Evolutionary conservation across 768 basidiomycete species (phyloP).

Genomic region (Boletellus emodensis): DNA sequence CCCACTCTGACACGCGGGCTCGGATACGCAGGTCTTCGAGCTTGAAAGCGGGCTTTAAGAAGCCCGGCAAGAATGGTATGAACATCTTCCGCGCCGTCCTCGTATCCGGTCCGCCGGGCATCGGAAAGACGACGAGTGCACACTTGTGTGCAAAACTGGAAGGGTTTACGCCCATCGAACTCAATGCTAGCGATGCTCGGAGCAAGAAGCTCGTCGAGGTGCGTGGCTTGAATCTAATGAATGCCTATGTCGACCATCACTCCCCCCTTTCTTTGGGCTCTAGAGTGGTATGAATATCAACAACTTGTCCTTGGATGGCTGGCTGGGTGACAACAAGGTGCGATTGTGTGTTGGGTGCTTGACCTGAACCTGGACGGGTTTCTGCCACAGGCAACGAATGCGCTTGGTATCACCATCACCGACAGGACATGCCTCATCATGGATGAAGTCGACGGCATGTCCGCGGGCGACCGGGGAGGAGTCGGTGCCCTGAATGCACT

Average conservation of each 20-base stretch:
- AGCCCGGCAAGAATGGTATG: slow-evolving; percentile 89
- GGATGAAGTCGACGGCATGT: slow-evolving; percentile 99
- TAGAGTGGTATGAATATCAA: slow-evolving; percentile 89
- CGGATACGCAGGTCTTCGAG: slow-evolving; percentile 57
- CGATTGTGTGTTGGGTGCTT: slow-evolving; percentile 27
- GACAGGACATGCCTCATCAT: slow-evolving; percentile 88
- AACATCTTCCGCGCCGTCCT: slow-evolving; percentile 83
- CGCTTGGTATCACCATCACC: slow-evolving; percentile 69
- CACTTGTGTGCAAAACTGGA: slow-evolving; percentile 89
- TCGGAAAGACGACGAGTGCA: slow-evolving; percentile 96
- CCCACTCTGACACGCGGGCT: no score
- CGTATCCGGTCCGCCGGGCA: slow-evolving; percentile 92
- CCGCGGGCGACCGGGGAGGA: slow-evolving; percentile 93
- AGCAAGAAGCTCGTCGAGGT: slow-evolving; percentile 98
- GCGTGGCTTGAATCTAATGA: background rate
- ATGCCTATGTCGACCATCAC: background rate
- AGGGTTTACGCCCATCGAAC: slow-evolving; percentile 89
- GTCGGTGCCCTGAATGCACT: slow-evolving; percentile 89
- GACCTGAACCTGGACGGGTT: background rate
- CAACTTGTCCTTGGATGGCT: slow-evolving; percentile 86
- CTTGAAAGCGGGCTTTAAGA: slow-evolving; percentile 78
- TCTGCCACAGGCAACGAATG: slow-evolving; percentile 50
- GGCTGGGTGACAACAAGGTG: slow-evolving; percentile 60
- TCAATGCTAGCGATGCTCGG: slow-evolving; percentile 93
- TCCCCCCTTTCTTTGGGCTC: background rate